Evolutionary conservation across 345 rosid species (phyloP).

Genomic region (Dovyalis caffra): DNA sequence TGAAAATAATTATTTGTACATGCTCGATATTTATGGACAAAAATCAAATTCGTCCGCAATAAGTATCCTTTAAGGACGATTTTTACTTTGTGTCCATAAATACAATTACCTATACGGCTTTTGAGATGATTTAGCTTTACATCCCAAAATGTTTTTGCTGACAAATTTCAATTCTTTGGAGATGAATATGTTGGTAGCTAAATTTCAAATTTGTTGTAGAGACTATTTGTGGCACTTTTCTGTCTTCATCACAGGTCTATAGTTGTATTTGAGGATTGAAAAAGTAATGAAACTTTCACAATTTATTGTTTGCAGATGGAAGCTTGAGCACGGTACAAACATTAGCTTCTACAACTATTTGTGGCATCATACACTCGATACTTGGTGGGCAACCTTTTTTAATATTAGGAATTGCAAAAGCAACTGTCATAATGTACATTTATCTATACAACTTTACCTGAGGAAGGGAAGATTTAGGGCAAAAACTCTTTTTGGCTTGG

Average conservation of each 20-base stretch:
- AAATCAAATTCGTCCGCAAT: too few species aligned
- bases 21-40: too few species aligned
- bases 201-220: too few species aligned
- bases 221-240: neutral
- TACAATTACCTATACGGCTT: too few species aligned
- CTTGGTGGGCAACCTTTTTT: constrained; percentile 81
- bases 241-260: neutral
- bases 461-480: constrained; percentile 56
- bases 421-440: constrained; percentile 77
- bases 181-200: too few species aligned
- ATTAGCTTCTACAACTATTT: constrained; percentile 69
- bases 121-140: too few species aligned
- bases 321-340: constrained; percentile 72
- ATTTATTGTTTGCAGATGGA: constrained; percentile 47
- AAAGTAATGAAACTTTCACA: neutral
- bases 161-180: too few species aligned
- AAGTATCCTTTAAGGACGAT: too few species aligned
- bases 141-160: too few species aligned
- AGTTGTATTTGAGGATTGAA: constrained; percentile 1
- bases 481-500: constrained; percentile 78
- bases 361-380: constrained; percentile 78
- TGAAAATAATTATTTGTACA: too few species aligned
- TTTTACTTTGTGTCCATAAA: too few species aligned
- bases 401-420: constrained; percentile 85
- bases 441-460: constrained; percentile 71